Evolutionary conservation across 176 grass and related monocot genomes (phyloP), one percentile per base, ranked within the genome.

Genomic region (Neostapfia colusana): DNA sequence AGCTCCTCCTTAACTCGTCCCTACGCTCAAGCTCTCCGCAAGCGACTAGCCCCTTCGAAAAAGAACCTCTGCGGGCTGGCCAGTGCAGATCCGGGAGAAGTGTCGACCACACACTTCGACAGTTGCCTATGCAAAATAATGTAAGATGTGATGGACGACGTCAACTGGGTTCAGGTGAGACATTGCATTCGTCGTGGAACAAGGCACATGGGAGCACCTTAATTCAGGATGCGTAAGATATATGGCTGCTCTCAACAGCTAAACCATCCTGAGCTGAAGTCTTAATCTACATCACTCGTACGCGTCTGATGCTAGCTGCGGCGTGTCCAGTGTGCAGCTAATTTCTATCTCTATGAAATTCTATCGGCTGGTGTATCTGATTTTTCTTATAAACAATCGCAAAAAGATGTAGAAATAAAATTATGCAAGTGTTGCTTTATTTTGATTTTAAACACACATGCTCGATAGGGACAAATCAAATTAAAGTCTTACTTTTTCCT

Each of bases 151-250:
- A 65, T 58, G 25, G 12, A 75, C 63, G 12, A 75, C 63, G 63
- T 41, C 51, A 31, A 21, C 35, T 51, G 61, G 64, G 71, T 78
- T 75, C 84, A 75, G 84, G 63, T 86, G 71, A 42, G 16, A 63
- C 84, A 86, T 75, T 86, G 84, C 77, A 36, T 81, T 86, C 77
- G 74, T 23, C 63, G 3, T 69, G 63, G 54, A 86, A 20, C 84
- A 86, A 23, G 54, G 84, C 84, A 86, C 77, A 81, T 86, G 84
- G 84, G 84, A 48, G 31, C 31, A 65, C 74, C 58, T 54, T 53
- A 28, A 31, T 23, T 82, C 45, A 75, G 27, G 45, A 27, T 27
- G 45, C 36, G 56, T 63, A 49, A 24, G 27, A 77, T n/a, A n/a
- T n/a, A n/a, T 77, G 54, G 39, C 42, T n/a, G n/a, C n/a, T n/a